phyloP scores from a whole-genome alignment of 768 basidiomycete species.

The Lactarius sanguifluus region DNA sequence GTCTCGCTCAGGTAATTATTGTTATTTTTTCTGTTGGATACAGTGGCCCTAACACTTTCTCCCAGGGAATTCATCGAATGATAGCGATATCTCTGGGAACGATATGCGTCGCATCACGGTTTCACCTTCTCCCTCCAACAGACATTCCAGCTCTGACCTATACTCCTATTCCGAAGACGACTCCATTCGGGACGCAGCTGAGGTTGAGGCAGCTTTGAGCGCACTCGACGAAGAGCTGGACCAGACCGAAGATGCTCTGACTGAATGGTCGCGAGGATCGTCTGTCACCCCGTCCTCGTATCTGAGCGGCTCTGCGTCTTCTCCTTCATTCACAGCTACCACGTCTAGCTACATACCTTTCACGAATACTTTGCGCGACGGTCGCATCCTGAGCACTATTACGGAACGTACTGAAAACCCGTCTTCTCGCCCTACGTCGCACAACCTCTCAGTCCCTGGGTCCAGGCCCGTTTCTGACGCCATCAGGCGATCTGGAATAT shows the following conservation, averaged over 20 bases:
- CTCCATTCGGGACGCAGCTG: conserved; percentile 45
- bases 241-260: conserved; percentile 61
- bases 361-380: conserved; percentile 45
- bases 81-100: conserved; percentile 27
- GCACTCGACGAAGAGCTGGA: conserved; percentile 68
- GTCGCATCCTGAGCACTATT: conserved; percentile 66
- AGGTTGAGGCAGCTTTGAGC: conserved; percentile 69
- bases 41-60: neutral
- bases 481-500: conserved; percentile 46
- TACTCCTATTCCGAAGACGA: conserved; percentile 53
- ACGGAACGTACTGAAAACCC: conserved; percentile 75
- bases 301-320: conserved; percentile 35
- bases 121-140: conserved; percentile 29
- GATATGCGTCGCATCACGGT: conserved; percentile 31
- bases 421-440: conserved; percentile 54
- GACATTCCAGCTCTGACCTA: conserved; percentile 24
- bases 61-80: conserved; percentile 27
- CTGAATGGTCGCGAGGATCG: conserved; percentile 56
- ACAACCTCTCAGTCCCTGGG: conserved; percentile 34
- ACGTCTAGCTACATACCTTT: conserved; percentile 31
- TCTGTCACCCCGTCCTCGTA: conserved; percentile 39
- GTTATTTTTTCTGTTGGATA: neutral
- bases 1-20: conserved; percentile 48
- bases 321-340: conserved; percentile 27
- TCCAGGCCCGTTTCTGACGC: conserved; percentile 40